Base-by-base conservation (phyloP, 2,329 filamentous ascomycete genomes). In the Phyllosticta citribraziliensis region DNA sequence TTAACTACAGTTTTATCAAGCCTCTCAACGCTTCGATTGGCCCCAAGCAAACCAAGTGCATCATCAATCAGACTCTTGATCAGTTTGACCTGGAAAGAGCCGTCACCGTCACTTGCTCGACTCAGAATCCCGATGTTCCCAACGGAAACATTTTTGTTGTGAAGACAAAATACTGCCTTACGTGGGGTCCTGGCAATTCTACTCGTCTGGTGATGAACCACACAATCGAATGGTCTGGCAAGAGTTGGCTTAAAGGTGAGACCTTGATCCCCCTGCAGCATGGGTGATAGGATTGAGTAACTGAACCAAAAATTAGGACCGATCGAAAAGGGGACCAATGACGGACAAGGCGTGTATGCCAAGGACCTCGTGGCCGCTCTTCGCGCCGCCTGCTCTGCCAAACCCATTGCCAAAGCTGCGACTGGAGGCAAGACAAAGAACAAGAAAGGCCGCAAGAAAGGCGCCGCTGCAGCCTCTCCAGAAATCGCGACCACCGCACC, bases 191-290 rank as follows among this genome's bases (percentile, higher is more conserved):
- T 57, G 87, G 86, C 64, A 96, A 96, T 69, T 79, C 85, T 50
- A 99, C 95, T 1, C 84, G 91, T 27, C 77, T 99, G 30, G 85
- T 94, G 64, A 88, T 93, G 76, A 97, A 88, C 66, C 97, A 91
- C 72, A 88, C 86, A 2, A 89, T 97, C 52, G 95, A 99, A 70
- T 99, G 95, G 95, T 87, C 88, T 3, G 92, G 92, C 67, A 99
- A 97, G 80, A 97, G 92, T 78, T 99, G 94, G 94, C 78, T 99
- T 54, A 97, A 94, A 78, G 90, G 92, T 95, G 79, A 56, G 51
- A 11, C 17, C 25, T 56, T 25, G 35, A 5, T 57, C 20, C 56
- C 58, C 52, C 70, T 63, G 69, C 63, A 24, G 8, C 19, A 8
- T 12, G 17, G 57, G 20, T 60, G 52, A 54, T 56, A 12, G 4